phyloP scores from a whole-genome alignment of 441 rosid species.

The Arabidopsis lyrata region DNA sequence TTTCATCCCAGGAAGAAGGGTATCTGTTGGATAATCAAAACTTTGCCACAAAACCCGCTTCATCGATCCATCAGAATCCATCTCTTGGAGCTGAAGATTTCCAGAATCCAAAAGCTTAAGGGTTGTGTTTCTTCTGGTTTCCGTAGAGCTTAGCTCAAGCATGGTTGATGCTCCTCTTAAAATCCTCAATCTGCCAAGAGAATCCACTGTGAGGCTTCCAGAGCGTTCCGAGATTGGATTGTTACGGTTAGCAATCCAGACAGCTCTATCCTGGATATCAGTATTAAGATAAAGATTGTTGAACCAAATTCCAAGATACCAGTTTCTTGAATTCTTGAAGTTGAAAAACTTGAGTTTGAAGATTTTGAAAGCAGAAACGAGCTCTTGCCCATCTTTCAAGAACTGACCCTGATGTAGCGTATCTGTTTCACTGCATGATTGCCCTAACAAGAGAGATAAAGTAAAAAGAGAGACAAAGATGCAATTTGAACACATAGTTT shows the following conservation, averaged over 20 bases:
- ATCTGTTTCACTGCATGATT: conserved; percentile 30
- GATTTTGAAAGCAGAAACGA: conserved; percentile 43
- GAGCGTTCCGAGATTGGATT: conserved; percentile 15
- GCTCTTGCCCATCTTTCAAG: conserved; percentile 38
- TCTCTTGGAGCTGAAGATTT: conserved; percentile 44
- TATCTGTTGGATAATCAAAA: conserved; percentile 46
- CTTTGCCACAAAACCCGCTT: conserved; percentile 43
- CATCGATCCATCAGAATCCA: conserved; percentile 37
- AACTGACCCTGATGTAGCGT: conserved; percentile 36
- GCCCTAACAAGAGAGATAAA: conserved; percentile 28
- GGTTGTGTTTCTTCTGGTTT: conserved; percentile 37
- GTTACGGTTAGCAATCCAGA: conserved; percentile 48
- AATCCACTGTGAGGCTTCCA: conserved; percentile 39
- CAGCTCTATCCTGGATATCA: conserved; percentile 24
- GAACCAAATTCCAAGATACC: conserved; percentile 42
- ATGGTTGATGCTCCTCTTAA: conserved; percentile 25
- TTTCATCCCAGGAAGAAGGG: conserved; percentile 51
- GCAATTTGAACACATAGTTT: conserved; percentile 14
- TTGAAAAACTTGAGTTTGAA: conserved; percentile 47
- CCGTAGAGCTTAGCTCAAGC: conserved; percentile 33
- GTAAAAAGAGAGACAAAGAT: conserved; percentile 11
- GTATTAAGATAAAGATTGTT: conserved; percentile 32
- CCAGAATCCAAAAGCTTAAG: conserved; percentile 46
- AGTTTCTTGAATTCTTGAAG: conserved; percentile 3
- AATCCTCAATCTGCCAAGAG: conserved; percentile 38